Conservation (phyloP, 1,139 yeast species). For the Hansenula sp. region DNA sequence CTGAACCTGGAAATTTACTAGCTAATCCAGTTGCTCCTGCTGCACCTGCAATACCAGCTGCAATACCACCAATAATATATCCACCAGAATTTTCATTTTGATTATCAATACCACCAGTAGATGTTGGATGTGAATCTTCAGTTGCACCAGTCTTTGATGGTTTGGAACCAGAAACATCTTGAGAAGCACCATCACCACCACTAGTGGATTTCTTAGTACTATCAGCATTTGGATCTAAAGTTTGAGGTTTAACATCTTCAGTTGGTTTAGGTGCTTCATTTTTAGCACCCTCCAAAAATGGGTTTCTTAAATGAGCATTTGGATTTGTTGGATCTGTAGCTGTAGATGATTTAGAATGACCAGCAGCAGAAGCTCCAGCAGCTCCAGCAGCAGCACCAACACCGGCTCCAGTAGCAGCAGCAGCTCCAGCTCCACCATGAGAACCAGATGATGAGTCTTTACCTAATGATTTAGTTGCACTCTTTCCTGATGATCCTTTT, state of each 20-base stretch:
- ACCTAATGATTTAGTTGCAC: too few relatives aligned
- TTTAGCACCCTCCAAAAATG: slow-evolving; percentile 6
- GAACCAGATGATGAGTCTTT: too few relatives aligned
- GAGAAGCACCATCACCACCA: slow-evolving; percentile 1
- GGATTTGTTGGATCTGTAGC: too few relatives aligned
- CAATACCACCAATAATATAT: slow-evolving; percentile 9
- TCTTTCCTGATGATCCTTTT: too few relatives aligned
- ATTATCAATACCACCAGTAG: slow-evolving; percentile 7
- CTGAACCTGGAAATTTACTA: neutral
- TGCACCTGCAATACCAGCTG: slow-evolving; percentile 5
- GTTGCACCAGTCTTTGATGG: neutral
- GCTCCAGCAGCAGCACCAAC: too few relatives aligned
- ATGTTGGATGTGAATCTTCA: slow-evolving; percentile 1
- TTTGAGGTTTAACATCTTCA: too few relatives aligned
- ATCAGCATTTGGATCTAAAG: too few relatives aligned
- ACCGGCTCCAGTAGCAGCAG: too few relatives aligned
- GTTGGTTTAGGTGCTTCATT: slow-evolving; percentile 1
- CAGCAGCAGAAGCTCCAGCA: neutral
- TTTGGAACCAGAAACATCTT: neutral
- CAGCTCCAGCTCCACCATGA: too few relatives aligned
- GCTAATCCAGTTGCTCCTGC: slow-evolving; percentile 5
- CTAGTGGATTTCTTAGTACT: slow-evolving; percentile 5
- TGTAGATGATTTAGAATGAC: too few relatives aligned
- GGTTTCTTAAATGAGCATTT: too few relatives aligned
- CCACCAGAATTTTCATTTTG: slow-evolving; percentile 9